Conservation (phyloP, 768 basidiomycete species). For the Hydnomerulius pinastri region DNA sequence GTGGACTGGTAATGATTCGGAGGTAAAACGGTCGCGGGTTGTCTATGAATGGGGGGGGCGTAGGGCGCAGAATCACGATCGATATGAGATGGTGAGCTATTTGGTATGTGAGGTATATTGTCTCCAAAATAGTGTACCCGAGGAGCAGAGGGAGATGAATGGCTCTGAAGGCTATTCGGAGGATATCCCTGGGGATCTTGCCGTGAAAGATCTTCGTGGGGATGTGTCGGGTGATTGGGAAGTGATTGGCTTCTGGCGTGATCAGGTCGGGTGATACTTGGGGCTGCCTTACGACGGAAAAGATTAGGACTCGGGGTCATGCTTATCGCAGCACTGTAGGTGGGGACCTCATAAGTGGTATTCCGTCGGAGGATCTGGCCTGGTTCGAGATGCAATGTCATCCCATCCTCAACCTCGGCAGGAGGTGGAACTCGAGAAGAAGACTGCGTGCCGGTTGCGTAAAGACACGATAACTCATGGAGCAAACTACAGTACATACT, state of each 20-base stretch:
- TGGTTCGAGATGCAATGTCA: slow-evolving; percentile 52
- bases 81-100: slow-evolving; percentile 7
- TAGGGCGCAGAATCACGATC: slow-evolving; percentile 15
- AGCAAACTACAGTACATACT: slow-evolving; percentile 16
- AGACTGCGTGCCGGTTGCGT: slow-evolving; percentile 14
- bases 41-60: slow-evolving; percentile 10
- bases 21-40: slow-evolving; percentile 17
- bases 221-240: slow-evolving; percentile 5
- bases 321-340: not conserved
- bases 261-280: slow-evolving; percentile 5
- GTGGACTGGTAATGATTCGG: slow-evolving; percentile 23
- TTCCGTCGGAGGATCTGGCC: slow-evolving; percentile 57
- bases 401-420: slow-evolving; percentile 24
- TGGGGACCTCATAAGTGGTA: slow-evolving; percentile 12
- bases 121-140: slow-evolving; percentile 12
- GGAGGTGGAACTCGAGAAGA: not conserved
- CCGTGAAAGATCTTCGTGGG: not conserved
- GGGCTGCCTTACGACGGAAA: slow-evolving; percentile 3
- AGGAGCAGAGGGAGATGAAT: slow-evolving; percentile 14
- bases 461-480: slow-evolving; percentile 4
- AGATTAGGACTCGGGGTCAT: slow-evolving; percentile 3
- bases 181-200: not conserved
- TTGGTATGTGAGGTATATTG: slow-evolving; percentile 8
- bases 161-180: slow-evolving; percentile 2
- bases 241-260: slow-evolving; percentile 14